phyloP scores from a whole-genome alignment of 1,284 basidiomycete genomes.

The Pterula multifida region DNA sequence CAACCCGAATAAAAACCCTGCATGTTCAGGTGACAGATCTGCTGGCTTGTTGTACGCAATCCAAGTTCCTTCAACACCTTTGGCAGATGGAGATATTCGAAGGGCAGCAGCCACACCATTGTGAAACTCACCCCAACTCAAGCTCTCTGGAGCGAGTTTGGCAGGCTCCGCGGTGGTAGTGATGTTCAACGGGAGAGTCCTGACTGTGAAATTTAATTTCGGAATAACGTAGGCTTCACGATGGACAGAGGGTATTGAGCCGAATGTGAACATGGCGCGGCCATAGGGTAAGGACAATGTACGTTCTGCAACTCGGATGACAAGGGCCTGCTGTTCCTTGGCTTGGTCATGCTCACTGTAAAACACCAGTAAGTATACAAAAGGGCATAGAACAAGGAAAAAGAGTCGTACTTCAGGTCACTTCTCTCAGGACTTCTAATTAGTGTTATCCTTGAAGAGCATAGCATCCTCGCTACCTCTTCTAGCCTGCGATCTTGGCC shows the following conservation, averaged over 20 bases:
- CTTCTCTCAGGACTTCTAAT: slow-evolving; percentile 60
- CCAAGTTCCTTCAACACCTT: slow-evolving; percentile 80
- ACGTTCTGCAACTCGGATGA: slow-evolving; percentile 69
- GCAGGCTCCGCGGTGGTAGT: slow-evolving; percentile 51
- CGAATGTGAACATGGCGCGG: slow-evolving; percentile 80
- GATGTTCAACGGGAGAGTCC: slow-evolving; percentile 59
- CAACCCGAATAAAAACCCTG: slow-evolving; percentile 88
- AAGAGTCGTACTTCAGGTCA: slow-evolving; percentile 49
- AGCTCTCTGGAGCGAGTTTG: slow-evolving; percentile 57
- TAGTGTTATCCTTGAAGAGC: slow-evolving; percentile 58
- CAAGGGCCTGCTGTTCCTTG: slow-evolving; percentile 73
- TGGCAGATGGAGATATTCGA: slow-evolving; percentile 67
- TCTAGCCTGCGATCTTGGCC: slow-evolving; percentile 78
- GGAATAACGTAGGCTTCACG: slow-evolving; percentile 72
- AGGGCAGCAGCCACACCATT: slow-evolving; percentile 92
- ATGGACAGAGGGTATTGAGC: slow-evolving; percentile 56
- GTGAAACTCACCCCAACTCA: slow-evolving; percentile 94
- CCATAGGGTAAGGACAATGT: slow-evolving; percentile 82
- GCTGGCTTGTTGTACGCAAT: slow-evolving; percentile 87
- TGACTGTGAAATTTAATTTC: slow-evolving; percentile 69
- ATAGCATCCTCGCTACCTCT: slow-evolving; percentile 81
- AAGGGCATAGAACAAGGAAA: slow-evolving; percentile 1
- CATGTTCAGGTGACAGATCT: slow-evolving; percentile 82
- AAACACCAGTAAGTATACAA: slow-evolving; percentile 2
- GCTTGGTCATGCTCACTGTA: slow-evolving; percentile 68